Evolutionary conservation across 2,329 filamentous ascomycete species (phyloP).

Genomic region (Penicillium sp.): DNA sequence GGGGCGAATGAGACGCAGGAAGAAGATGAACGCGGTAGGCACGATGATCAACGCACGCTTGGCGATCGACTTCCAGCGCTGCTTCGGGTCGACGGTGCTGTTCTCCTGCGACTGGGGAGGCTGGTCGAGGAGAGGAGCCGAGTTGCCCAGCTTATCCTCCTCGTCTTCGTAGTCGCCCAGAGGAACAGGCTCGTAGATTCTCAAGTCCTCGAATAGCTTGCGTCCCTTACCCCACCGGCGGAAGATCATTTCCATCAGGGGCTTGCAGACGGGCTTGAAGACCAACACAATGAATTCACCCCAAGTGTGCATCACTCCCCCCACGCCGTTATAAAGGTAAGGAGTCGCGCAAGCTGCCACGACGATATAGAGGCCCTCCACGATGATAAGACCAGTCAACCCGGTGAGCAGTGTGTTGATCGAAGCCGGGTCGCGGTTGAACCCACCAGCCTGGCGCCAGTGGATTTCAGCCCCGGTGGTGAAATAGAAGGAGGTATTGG

Average conservation of each 20-base stretch:
- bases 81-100: not conserved
- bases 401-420: conserved; percentile 38
- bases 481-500: conserved; percentile 40
- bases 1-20: conserved; percentile 34
- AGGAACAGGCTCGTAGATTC: conserved; percentile 18
- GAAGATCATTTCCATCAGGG: not conserved
- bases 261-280: conserved; percentile 6
- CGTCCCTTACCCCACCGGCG: conserved; percentile 5
- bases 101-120: conserved; percentile 1
- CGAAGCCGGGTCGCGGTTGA: conserved; percentile 38
- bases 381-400: conserved; percentile 38
- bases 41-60: conserved; percentile 28
- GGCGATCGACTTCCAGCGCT: conserved; percentile 11
- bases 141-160: conserved; percentile 14
- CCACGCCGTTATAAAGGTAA: conserved; percentile 28
- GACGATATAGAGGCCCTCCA: conserved; percentile 32
- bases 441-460: conserved; percentile 39
- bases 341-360: conserved; percentile 30
- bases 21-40: conserved; percentile 24
- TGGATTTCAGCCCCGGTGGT: conserved; percentile 42
- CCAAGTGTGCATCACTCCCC: conserved; percentile 31
- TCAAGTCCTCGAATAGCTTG: conserved; percentile 14
- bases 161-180: conserved; percentile 22
- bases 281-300: conserved; percentile 1
- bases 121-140: conserved; percentile 15